These are phyloP conservation scores for Hypoxylon lienhwacheense DNA, from an alignment of 495 filamentous ascomycete genomes.

Conservation along the genomic window DNA sequence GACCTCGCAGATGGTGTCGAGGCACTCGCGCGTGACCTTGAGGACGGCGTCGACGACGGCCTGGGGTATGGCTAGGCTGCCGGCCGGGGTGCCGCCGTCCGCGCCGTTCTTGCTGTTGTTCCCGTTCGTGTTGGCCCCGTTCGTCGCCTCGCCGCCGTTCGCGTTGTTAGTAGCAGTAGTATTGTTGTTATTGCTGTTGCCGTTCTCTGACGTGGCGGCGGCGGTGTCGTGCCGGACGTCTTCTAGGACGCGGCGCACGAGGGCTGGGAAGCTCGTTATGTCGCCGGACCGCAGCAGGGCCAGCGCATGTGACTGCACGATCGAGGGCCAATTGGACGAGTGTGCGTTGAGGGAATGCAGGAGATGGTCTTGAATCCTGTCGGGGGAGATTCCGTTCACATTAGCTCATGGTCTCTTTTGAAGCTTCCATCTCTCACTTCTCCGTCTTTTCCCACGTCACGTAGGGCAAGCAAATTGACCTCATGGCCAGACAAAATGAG, in stretches of 20 bases:
- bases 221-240: constrained; percentile 55
- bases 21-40: constrained; percentile 52
- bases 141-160: constrained; percentile 29
- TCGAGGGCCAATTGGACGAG: constrained; percentile 57
- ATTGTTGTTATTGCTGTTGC: constrained; percentile 7
- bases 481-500: too few relatives aligned
- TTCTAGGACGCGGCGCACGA: constrained; percentile 55
- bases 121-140: constrained; percentile 12
- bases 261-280: constrained; percentile 53
- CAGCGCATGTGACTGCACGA: constrained; percentile 54
- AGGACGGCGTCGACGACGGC: constrained; percentile 56
- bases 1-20: constrained; percentile 54
- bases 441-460: not conserved
- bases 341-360: constrained; percentile 55
- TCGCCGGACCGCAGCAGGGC: constrained; percentile 57
- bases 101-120: too few relatives aligned
- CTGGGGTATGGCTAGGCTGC: constrained; percentile 52
- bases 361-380: constrained; percentile 61
- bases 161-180: constrained; percentile 30
- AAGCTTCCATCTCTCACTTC: not conserved
- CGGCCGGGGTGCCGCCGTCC: not conserved
- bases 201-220: constrained; percentile 29
- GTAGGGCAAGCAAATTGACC: too few relatives aligned
- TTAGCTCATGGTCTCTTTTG: constrained; percentile 13
- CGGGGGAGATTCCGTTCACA: not conserved